Evolutionary conservation across 2,329 filamentous ascomycete genomes (phyloP), one percentile per base, ranked within the genome.

Genomic region (Colletotrichum sp.): DNA sequence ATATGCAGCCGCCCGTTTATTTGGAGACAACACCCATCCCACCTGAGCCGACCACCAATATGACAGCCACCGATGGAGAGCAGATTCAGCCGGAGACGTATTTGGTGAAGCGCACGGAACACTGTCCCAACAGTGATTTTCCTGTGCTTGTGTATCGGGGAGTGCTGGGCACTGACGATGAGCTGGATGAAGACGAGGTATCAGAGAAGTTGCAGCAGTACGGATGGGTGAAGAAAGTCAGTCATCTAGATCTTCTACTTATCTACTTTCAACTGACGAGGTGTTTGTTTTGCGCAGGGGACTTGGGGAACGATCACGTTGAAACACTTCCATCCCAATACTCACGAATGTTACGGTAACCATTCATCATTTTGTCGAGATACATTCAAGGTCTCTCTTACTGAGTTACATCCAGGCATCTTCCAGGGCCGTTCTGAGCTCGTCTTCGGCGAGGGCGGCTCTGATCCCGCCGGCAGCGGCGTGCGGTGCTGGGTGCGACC

Each of bases 291-390:
- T 34, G 28, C 6, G 26, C 24, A 79, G 58, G 79, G 79, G 13
- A 74, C 78, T 4, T 80, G 79, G 76, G 79, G 79, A 2, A 75
- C 78, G 18, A 80, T 80, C 63, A 78, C 63, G 9, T 75, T 79
- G 32, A 76, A 79, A 21, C 79, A 80, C 36, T 80, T 80, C 64
- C 79, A 81, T 13, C 79, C 79, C 3, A 80, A 80, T 3, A 77
- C 72, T 5, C 79, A 80, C 18, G 79, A 81, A 66, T 81, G 78
- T 58, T 81, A 81, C 21, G 79, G 79, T 77, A 60, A n/a, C 72
- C n/a, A 9, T 9, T 4, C 24, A 9, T 30, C 12, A 61, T 13
- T 12, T 6, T 32, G 4, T 32, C 7, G 0, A n/a, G 28, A n/a
- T 0, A 9, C 10, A 9, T n/a, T 48, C 5, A 10, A 10, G 5